Evolutionary conservation across 1,284 basidiomycete species (phyloP), one percentile per base, ranked within the genome.

Genomic region (Ganoderma meredithae): DNA sequence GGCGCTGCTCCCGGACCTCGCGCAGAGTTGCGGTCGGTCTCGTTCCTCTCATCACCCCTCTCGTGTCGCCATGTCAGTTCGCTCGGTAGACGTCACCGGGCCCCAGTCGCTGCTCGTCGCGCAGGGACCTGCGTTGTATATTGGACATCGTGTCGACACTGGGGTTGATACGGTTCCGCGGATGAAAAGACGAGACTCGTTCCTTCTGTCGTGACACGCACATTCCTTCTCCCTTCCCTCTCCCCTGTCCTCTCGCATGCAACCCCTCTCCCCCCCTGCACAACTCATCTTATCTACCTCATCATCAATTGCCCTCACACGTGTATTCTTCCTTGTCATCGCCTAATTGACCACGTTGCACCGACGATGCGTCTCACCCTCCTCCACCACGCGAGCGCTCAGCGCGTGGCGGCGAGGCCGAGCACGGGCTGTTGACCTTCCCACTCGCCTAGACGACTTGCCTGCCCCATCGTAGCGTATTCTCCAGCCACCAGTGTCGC

Each of bases 401-500:
- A 27, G 33, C 64, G 63, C 65, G 63, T 56, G 41, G 47, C 17
- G 61, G 64, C 59, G 47, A 53, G 61, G 60, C 52, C 25, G 63
- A 67, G 68, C 70, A 72, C 68, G 73, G 75, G 73, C 73, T 71
- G 69, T 74, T 74, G 68, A 56, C 70, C 59, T 65, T 44, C 61
- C 47, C 63, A 52, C 60, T 65, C 65, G 73, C 70, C 72, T 73
- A 76, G 73, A 73, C 71, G 69, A 65, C 67, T 62, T 69, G 68
- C 69, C 69, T 62, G 41, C 62, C 71, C 62, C 69, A 70, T 59
- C 72, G 73, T 76, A 76, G 74, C 73, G 72, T 73, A 76, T 68
- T 67, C 64, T 66, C 71, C 67, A 68, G 68, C 72, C 72, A 68
- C 67, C 73, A 69, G 71, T 76, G 73, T 72, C 49, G 41, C 69